Evolutionary conservation across 2,329 filamentous ascomycete species (phyloP).

Genomic region (Coniochaeta sp.): DNA sequence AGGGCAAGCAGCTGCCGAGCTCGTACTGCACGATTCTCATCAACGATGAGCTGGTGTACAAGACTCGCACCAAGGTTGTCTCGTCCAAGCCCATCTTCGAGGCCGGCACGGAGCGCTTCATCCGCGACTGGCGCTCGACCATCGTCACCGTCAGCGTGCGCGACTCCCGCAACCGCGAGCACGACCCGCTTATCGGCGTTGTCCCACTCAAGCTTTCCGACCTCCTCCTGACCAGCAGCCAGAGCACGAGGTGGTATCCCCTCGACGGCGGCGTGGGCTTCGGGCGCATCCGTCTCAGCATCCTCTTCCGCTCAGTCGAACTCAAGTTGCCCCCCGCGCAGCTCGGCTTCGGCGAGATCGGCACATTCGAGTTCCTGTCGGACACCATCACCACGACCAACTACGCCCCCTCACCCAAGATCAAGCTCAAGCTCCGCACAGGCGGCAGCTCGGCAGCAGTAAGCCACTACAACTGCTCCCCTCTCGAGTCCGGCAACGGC

Average conservation of each 20-base stretch:
- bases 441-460: slow-evolving; percentile 75
- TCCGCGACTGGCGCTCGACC: slow-evolving; percentile 85
- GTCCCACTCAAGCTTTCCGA: slow-evolving; percentile 84
- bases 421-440: slow-evolving; percentile 74
- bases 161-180: slow-evolving; percentile 81
- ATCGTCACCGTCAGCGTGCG: slow-evolving; percentile 85
- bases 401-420: slow-evolving; percentile 44
- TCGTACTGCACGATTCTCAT: slow-evolving; percentile 89
- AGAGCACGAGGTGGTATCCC: slow-evolving; percentile 90
- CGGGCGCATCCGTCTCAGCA: slow-evolving; percentile 78
- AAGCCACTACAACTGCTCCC: slow-evolving; percentile 54
- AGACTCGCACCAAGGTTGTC: slow-evolving; percentile 89
- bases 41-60: slow-evolving; percentile 85
- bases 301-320: slow-evolving; percentile 86
- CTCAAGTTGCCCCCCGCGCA: slow-evolving; percentile 77
- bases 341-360: slow-evolving; percentile 83
- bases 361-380: slow-evolving; percentile 82
- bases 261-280: slow-evolving; percentile 91
- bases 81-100: slow-evolving; percentile 97
- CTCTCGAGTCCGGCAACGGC: slow-evolving; percentile 47
- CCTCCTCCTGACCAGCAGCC: slow-evolving; percentile 78
- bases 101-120: slow-evolving; percentile 85
- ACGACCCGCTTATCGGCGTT: slow-evolving; percentile 90
- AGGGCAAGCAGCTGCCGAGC: slow-evolving; percentile 71
- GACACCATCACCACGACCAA: slow-evolving; percentile 59